phyloP scores from a whole-genome alignment of 768 basidiomycete genomes.

The Phaffia tasmanica region DNA sequence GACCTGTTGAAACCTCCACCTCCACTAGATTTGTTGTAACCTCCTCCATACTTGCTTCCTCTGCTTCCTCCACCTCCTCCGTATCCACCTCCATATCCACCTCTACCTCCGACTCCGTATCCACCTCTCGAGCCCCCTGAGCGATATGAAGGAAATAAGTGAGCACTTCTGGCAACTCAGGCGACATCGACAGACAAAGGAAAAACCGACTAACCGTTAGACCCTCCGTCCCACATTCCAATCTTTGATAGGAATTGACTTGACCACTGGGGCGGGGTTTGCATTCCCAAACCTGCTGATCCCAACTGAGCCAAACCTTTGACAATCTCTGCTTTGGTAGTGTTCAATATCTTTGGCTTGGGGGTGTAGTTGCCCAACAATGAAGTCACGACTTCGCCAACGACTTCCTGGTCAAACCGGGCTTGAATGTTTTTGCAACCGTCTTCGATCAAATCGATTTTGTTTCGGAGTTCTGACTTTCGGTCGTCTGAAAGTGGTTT shows the following conservation, averaged over 20 bases:
- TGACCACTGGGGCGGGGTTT: constrained; percentile 47
- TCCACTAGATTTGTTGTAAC: too few relatives aligned
- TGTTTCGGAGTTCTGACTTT: not conserved
- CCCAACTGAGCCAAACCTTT: constrained; percentile 56
- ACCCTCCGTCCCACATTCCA: constrained; percentile 34
- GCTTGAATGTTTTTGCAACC: constrained; percentile 34
- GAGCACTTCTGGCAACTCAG: too few relatives aligned
- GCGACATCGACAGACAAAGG: too few relatives aligned
- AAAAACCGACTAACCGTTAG: too few relatives aligned
- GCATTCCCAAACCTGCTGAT: constrained; percentile 47
- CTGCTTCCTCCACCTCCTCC: constrained; percentile 3
- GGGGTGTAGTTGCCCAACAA: constrained; percentile 62
- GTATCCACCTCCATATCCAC: not conserved
- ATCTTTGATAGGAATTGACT: constrained; percentile 43
- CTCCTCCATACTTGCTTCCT: not conserved
- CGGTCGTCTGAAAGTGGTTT: constrained; percentile 29
- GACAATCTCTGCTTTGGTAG: constrained; percentile 43
- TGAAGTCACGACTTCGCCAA: constrained; percentile 55
- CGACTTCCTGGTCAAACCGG: constrained; percentile 43
- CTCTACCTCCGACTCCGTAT: constrained; percentile 1
- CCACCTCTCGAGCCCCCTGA: too few relatives aligned
- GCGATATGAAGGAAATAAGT: too few relatives aligned
- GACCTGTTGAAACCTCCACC: not conserved
- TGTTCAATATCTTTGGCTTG: constrained; percentile 45
- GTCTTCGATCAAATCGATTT: constrained; percentile 30